Conservation (phyloP, 441 rosid species). For the Daphne laureola region DNA sequence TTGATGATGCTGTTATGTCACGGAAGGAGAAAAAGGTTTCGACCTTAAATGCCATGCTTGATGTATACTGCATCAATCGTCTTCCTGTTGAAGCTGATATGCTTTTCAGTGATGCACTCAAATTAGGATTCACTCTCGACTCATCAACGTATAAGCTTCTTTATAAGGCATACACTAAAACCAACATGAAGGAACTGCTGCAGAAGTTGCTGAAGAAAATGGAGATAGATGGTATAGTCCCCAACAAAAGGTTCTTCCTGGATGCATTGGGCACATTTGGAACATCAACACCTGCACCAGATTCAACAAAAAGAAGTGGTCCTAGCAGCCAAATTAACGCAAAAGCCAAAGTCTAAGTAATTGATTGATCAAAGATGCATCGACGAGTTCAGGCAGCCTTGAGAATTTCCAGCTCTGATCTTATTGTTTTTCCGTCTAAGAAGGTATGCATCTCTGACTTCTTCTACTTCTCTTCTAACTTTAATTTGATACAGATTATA, state of each 20-base stretch:
- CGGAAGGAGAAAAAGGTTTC: constrained; percentile 52
- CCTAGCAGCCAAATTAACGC: constrained; percentile 16
- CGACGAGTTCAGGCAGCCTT: no score
- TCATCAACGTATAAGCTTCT: constrained; percentile 80
- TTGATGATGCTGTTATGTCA: constrained; percentile 47
- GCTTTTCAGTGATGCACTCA: constrained; percentile 40
- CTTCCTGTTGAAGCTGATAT: constrained; percentile 61
- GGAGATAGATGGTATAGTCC: constrained; percentile 73
- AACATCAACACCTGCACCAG: constrained; percentile 27
- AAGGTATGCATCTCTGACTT: no score
- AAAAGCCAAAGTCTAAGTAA: constrained; percentile 15
- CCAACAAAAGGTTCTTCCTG: constrained; percentile 72
- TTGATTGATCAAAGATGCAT: no score
- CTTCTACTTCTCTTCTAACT: no score
- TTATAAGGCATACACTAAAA: constrained; percentile 73
- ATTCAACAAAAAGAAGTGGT: constrained; percentile 20
- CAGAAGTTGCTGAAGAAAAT: constrained; percentile 53
- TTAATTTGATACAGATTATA: no score
- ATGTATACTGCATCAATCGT: constrained; percentile 58
- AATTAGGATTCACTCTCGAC: constrained; percentile 35
- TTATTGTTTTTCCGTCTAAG: no score
- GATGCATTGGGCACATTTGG: constrained; percentile 72
- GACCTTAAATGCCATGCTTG: constrained; percentile 66
- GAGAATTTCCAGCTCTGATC: no score
- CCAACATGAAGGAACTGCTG: constrained; percentile 65